phyloP scores from a whole-genome alignment of 257 asterid species.

The Penstemon newberryi region DNA sequence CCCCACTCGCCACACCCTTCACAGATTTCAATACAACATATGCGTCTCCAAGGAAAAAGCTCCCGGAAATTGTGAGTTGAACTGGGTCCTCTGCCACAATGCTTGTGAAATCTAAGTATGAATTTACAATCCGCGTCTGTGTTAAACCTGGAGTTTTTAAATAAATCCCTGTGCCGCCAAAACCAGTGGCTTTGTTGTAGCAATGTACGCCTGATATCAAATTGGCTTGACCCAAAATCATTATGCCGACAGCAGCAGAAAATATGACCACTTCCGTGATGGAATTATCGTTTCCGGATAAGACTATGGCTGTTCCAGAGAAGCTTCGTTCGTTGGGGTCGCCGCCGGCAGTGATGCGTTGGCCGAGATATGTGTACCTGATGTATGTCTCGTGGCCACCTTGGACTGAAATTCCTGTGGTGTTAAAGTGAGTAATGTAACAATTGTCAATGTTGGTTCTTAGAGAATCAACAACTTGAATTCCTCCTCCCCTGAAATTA shows the following conservation, averaged over 20 bases:
- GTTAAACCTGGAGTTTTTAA: conserved; percentile 61
- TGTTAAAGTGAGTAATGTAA: conserved; percentile 69
- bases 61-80: conserved; percentile 63
- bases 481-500: conserved; percentile 75
- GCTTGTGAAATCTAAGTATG: conserved; percentile 77
- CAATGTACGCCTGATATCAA: conserved; percentile 73
- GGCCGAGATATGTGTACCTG: conserved; percentile 71
- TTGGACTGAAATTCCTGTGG: conserved; percentile 62
- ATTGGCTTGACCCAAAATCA: conserved; percentile 76
- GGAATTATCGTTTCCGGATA: conserved; percentile 71
- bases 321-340: conserved; percentile 57
- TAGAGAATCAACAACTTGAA: conserved; percentile 62
- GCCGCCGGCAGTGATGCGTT: conserved; percentile 79
- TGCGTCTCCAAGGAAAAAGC: conserved; percentile 83
- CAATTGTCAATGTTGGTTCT: conserved; percentile 77
- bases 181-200: conserved; percentile 87
- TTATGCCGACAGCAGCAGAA: conserved; percentile 69
- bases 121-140: conserved; percentile 73
- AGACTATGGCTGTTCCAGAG: conserved; percentile 69
- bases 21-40: conserved; percentile 56
- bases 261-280: conserved; percentile 79
- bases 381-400: conserved; percentile 87
- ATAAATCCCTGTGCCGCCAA: conserved; percentile 85
- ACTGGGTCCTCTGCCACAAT: conserved; percentile 94
- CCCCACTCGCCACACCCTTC: conserved; percentile 65